Base-by-base conservation (phyloP, 768 basidiomycete genomes). In the Amanita pallidorosea region DNA sequence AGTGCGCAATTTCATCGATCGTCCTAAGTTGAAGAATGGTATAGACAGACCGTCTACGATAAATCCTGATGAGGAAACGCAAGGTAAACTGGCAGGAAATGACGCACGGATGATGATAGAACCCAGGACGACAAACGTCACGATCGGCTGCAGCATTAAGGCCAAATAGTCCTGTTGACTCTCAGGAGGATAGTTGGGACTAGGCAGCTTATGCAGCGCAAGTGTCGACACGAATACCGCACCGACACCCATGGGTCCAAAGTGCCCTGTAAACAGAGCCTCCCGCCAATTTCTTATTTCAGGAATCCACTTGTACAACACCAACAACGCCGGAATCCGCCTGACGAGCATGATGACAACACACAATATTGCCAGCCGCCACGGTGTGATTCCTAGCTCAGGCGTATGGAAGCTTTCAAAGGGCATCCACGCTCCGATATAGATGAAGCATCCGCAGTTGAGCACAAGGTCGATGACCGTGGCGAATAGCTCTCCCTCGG, bases 161-260 rank as follows among this genome's bases (percentile, higher is more conserved):
- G 83, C 77, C n/a, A 97, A 73, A 13, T 83, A 57, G 55, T 96
- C 89, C 43, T 80, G 71, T 57, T 88, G 83, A 38, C 74, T 75
- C 48, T 70, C 66, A 0, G 88, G 85, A 0, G 88, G 85, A 49
- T 67, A 61, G 2, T 69, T 63, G 1, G 85, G 80, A 8, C 57
- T 60, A 5, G 84, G 79, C 0, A 93, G 70, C 46, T 74, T 76
- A 20, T 74, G 73, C 7, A 81, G 62, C 4, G 90, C 88, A 23
- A 91, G 65, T 0, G 80, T 83, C 8, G 85, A 81, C 50, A 98
- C 84, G 63, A 97, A 99, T 41, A 97, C 72, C 6, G 95, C 86
- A 0, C 85, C 82, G 20, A 96, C 92, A 46, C 94, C 94, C 88
- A 96, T 93, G 73, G 91, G 65, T 5, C 85, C 93, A 62, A 95